A percentile compares a stretch with the other conserved stretches of the same genome.
Evolutionary conservation across 805 yeast genomes (phyloP).

Genomic region (Pichia manshurica): DNA sequence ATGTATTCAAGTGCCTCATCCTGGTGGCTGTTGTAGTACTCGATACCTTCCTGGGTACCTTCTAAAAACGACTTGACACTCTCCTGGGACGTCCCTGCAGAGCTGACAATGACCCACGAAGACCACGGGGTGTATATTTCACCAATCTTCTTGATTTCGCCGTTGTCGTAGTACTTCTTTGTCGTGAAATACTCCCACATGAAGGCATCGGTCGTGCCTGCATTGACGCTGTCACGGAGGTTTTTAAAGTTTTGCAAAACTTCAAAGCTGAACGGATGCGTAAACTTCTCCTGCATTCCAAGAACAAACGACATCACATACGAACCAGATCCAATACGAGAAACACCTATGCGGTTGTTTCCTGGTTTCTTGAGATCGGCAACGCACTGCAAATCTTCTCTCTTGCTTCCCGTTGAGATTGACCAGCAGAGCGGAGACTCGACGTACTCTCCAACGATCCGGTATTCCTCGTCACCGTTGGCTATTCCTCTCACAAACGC

Average conservation of each 20-base stretch:
- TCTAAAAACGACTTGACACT: slow-evolving; percentile 38
- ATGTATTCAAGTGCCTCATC: slow-evolving; percentile 67
- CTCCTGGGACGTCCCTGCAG: slow-evolving; percentile 30
- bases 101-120: slow-evolving; percentile 76
- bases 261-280: slow-evolving; percentile 40
- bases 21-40: slow-evolving; percentile 51
- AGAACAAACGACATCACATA: slow-evolving; percentile 86
- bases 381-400: slow-evolving; percentile 48
- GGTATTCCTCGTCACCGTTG: slow-evolving; percentile 56
- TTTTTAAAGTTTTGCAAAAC: slow-evolving; percentile 64
- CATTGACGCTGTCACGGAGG: slow-evolving; percentile 74
- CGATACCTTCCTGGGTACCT: slow-evolving; percentile 62
- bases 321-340: slow-evolving; percentile 87
- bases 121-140: slow-evolving; percentile 96
- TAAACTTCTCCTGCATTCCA: slow-evolving; percentile 55
- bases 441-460: slow-evolving; percentile 77
- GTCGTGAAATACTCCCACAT: slow-evolving; percentile 96
- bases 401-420: slow-evolving; percentile 64
- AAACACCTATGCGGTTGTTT: slow-evolving; percentile 61
- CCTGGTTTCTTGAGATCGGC: slow-evolving; percentile 44
- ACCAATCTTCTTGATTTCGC: slow-evolving; percentile 78
- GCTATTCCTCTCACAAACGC: slow-evolving; percentile 82
- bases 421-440: slow-evolving; percentile 88
- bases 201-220: slow-evolving; percentile 64
- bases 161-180: slow-evolving; percentile 72